Base-by-base conservation (phyloP, 2,329 filamentous ascomycete species). In the Ophiostoma tasmaniense region DNA sequence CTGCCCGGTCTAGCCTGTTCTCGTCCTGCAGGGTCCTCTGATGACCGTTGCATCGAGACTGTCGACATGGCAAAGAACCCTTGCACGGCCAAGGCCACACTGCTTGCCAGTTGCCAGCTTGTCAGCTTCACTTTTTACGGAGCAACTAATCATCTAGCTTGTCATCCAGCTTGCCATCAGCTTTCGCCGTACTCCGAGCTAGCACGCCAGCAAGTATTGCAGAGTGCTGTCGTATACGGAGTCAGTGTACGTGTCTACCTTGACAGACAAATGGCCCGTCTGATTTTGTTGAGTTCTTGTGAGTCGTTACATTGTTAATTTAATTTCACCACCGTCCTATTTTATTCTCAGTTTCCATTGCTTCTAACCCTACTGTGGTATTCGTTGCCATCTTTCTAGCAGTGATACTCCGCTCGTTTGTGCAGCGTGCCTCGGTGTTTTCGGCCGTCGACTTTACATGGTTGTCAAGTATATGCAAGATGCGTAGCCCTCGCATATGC, bases 11-110 rank as follows among this genome's bases (percentile, higher is more conserved):
- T 69, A 64, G 35, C 64, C 28, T 33, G 33, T 69, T 67, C 50
- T 30, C 28, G 52, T 64, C 55, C 64, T 69, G 52, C 68, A 66
- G 52, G 68, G 37, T 64, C 55, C 45, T 52, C n/a, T 33, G 20
- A 37, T 33, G 20, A 62, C 30, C 7, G 64, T 42, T 22, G 50
- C 55, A 66, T 62, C 37, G 28, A 52, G 28, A 33, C 6, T 64
- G 33, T 33, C 20, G 37, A 66, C 45, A 45, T 50, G 30, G 35
- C 65, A 66, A 64, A 30, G 30, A 42, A 45, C 17, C 64, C 28
- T 5, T 61, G 67, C n/a, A 62, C 52, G n/a, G 39, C 8, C 61
- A 17, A 65, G 59, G 14, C 39, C 33, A 37, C 33, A 37, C 50
- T 39, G 37, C 66, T 61, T 30, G 55, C 25, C 10, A 22, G n/a